Base-by-base conservation (phyloP, 345 rosid genomes). In the Salix arbutifolia region DNA sequence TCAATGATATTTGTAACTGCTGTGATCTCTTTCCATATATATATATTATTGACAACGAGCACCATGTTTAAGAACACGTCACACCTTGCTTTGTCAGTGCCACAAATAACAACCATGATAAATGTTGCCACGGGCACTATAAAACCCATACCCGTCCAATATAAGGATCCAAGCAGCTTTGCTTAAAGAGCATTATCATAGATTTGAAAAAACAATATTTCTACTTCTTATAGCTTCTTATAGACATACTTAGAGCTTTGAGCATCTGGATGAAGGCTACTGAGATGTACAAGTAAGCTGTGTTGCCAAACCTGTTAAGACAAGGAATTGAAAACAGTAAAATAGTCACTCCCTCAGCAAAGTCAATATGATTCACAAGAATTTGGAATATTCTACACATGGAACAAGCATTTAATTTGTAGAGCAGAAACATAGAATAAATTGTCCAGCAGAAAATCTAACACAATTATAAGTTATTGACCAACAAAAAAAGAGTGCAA, bases 231-330 rank as follows among this genome's bases (percentile, higher is more conserved):
- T n/a, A n/a, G n/a, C 66, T 69, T 80, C 46, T 44, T 40, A 75
- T 79, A 62, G 66, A 86, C 97, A 77, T 94, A 96, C 99, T 92
- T 78, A 93, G 80, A 82, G 98, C 98, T 86, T 93, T 93, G 58
- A 96, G 99, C 99, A 95, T 93, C 89, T 95, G 99, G 83, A 95
- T 93, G 80, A 93, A 95, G 87, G 99, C 97, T 75, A 93, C 97
- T 28, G 98, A 93, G 61, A 93, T 92, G 83, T 89, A 90, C 86
- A 95, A 85, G 80, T 91, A 93, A 65, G 98, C 98, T 73, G 97
- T 96, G 86, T 96, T 92, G 42, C 98, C 97, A 84, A 96, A 92
- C 98, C 99, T 96, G 91, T 44, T 68, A 67, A 58, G 33, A 33
- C 37, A 81, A 71, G 64, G 52, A n/a, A 81, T 44, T n/a, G 62